Conservation (phyloP, 352 stramenopile genomes). For the Phytophthora europaea region DNA sequence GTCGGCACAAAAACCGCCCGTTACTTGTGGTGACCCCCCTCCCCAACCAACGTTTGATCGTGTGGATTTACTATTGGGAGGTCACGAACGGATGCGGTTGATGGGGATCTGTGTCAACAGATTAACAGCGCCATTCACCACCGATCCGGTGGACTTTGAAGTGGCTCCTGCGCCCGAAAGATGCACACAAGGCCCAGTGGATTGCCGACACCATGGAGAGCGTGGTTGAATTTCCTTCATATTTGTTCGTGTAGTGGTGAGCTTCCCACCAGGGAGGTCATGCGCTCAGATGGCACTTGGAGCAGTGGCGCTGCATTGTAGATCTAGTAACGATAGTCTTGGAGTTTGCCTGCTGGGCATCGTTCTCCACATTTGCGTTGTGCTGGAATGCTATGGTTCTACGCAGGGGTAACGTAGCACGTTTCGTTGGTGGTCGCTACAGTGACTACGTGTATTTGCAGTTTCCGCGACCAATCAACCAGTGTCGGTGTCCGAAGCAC, state of each 20-base stretch:
- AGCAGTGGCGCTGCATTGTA: not conserved
- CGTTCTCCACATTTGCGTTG: too few species aligned
- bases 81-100: conserved; percentile 12
- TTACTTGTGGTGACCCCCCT: conserved; percentile 29
- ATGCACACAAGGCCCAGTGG: not conserved
- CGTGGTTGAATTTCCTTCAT: conserved; percentile 34
- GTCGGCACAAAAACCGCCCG: not conserved
- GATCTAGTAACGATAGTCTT: not conserved
- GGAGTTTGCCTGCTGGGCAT: not conserved
- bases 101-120: conserved; percentile 3
- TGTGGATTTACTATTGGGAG: not conserved
- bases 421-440: not conserved
- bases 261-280: not conserved
- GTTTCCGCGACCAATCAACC: not conserved
- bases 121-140: not conserved
- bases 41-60: not conserved
- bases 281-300: not conserved
- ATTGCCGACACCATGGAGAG: conserved; percentile 14
- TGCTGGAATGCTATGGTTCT: too few species aligned
- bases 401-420: not conserved
- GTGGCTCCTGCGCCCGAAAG: not conserved
- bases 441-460: not conserved
- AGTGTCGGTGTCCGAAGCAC: not conserved
- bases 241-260: conserved; percentile 5
- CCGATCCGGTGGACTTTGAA: conserved; percentile 4